phyloP scores from a whole-genome alignment of 225 moss, liverwort and hornwort genomes.

The Lunularia cruciata region DNA sequence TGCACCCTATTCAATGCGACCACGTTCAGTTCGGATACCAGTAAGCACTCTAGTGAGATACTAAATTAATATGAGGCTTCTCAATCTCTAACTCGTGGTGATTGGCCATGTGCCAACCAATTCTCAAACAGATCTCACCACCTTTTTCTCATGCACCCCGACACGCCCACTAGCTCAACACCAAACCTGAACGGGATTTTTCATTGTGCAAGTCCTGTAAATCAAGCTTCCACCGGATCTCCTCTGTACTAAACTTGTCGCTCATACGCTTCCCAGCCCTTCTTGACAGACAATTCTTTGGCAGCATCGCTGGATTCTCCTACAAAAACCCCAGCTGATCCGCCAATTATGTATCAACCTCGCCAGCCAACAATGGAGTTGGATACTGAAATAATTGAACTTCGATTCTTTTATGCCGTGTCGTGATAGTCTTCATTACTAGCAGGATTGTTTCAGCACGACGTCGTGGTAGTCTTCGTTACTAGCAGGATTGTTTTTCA shows the following conservation, averaged over 20 bases:
- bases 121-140: not conserved
- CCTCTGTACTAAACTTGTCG: slow-evolving; percentile 7
- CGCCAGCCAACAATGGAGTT: not conserved
- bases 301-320: too few species aligned
- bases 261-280: not conserved
- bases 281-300: not conserved
- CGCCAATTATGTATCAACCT: not conserved
- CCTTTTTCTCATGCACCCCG: not conserved
- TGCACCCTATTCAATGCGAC: not conserved
- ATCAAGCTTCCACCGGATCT: slow-evolving; percentile 13
- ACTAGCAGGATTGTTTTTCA: not conserved
- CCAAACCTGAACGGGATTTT: slow-evolving; percentile 5
- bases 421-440: not conserved
- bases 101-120: not conserved
- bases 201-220: not conserved
- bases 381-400: not conserved
- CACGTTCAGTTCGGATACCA: not conserved
- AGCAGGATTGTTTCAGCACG: not conserved
- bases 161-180: not conserved
- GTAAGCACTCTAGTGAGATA: not conserved
- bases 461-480: not conserved
- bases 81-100: not conserved
- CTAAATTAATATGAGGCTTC: not conserved
- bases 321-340: too few species aligned
- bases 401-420: not conserved